A percentile compares a stretch with the other conserved stretches of the same genome.
phyloP scores from a whole-genome alignment of 306 rosid species.

The Quillaja saponaria region DNA sequence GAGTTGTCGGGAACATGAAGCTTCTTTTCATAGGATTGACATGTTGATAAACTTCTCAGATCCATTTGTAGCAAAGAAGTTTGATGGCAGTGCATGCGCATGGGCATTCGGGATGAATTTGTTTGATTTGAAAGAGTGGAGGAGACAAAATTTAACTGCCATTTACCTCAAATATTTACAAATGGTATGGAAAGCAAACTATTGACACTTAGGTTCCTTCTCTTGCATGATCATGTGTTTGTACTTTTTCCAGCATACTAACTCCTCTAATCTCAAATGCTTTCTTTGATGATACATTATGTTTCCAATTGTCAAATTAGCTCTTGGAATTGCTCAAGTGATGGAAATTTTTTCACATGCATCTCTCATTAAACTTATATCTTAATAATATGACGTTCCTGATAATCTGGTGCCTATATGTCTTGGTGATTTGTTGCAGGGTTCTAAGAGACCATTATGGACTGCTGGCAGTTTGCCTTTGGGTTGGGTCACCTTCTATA shows the following conservation, averaged over 20 bases:
- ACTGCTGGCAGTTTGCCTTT: conserved; percentile 73
- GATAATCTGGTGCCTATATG: conserved; percentile 22
- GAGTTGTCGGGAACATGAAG: conserved; percentile 64
- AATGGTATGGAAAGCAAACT: conserved; percentile 54
- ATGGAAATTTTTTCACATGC: too few species aligned
- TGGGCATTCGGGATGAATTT: conserved; percentile 99
- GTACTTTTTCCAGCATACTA: too few species aligned
- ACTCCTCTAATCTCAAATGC: too few species aligned
- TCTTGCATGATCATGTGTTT: too few species aligned
- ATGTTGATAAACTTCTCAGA: conserved; percentile 82
- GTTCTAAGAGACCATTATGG: conserved; percentile 66
- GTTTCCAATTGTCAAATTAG: too few species aligned
- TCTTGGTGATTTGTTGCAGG: conserved; percentile 53
- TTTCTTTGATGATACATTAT: too few species aligned
- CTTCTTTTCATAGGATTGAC: conserved; percentile 63
- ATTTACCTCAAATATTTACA: conserved; percentile 65
- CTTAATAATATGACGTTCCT: neutral
- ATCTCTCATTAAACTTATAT: too few species aligned
- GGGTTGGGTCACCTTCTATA: conserved; percentile 91
- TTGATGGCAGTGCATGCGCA: conserved; percentile 76
- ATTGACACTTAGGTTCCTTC: too few species aligned
- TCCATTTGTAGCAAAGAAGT: conserved; percentile 62
- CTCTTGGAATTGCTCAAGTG: too few species aligned
- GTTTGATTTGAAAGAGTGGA: conserved; percentile 84
- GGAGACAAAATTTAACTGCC: conserved; percentile 62